phyloP scores from a whole-genome alignment of 75 land plant genomes.

The Adiantum capillusveneris region DNA sequence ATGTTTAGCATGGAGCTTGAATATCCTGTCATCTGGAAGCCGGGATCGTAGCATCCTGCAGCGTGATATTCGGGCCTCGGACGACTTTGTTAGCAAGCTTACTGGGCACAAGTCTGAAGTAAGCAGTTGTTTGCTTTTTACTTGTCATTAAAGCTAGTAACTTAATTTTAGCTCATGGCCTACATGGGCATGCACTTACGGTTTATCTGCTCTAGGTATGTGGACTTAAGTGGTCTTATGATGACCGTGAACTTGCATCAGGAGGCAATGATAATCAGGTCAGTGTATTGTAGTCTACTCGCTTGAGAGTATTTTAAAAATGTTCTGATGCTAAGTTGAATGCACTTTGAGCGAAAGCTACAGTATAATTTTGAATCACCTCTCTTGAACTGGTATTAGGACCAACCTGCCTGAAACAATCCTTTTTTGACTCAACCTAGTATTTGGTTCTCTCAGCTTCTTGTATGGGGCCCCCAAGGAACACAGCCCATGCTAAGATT shows the following conservation, averaged over 20 bases:
- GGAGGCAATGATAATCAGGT: constrained; percentile 99
- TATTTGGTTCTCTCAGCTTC: constrained; percentile 39
- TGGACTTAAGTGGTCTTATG: constrained; percentile 98
- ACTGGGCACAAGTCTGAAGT: constrained; percentile 98
- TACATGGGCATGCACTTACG: neutral
- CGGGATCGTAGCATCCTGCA: constrained; percentile 89
- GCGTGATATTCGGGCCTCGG: constrained; percentile 79
- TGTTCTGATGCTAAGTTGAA: too few species aligned
- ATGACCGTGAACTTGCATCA: constrained; percentile 97
- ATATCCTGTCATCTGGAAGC: constrained; percentile 88
- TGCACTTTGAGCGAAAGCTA: too few species aligned
- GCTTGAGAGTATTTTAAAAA: too few species aligned
- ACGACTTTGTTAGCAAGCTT: constrained; percentile 73
- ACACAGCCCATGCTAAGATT: constrained; percentile 72
- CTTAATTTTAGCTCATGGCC: neutral
- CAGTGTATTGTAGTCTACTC: too few species aligned
- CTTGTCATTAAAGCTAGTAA: too few species aligned
- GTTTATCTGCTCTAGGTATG: constrained; percentile 53
- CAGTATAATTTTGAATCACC: too few species aligned
- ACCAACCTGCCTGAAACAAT: too few species aligned
- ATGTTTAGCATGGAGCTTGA: constrained; percentile 87
- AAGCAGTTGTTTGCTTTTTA: neutral
- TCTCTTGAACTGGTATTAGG: too few species aligned
- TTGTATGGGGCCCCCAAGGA: constrained; percentile 91
- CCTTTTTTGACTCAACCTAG: too few species aligned